Conservation (phyloP, 345 rosid genomes). For the Corchorus olitorius region DNA sequence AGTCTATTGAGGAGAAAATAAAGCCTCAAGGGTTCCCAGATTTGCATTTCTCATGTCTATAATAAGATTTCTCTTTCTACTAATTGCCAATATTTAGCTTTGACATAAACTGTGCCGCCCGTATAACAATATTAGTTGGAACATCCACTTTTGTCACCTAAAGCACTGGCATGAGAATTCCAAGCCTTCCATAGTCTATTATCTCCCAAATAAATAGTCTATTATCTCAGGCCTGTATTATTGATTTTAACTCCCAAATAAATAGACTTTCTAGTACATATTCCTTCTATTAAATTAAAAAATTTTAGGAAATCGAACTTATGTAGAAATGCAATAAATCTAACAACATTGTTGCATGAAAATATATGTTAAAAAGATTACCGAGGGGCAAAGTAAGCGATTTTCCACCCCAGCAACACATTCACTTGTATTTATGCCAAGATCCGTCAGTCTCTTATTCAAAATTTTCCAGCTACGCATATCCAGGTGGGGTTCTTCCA, state of each 20-base stretch:
- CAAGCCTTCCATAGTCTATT: neutral
- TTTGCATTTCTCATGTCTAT: neutral
- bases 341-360: neutral
- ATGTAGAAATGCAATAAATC: neutral
- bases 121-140: neutral
- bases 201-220: neutral
- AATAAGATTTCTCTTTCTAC: neutral
- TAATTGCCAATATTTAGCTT: neutral
- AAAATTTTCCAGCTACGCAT: conserved; percentile 34
- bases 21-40: neutral
- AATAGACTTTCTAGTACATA: neutral
- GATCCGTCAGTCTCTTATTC: conserved; percentile 50
- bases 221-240: neutral
- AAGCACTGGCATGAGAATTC: neutral
- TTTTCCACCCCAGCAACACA: conserved; percentile 58
- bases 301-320: neutral
- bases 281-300: neutral
- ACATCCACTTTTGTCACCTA: neutral
- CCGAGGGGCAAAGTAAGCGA: conserved; percentile 68
- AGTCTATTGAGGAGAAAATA: neutral
- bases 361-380: conserved; percentile 27
- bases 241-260: neutral
- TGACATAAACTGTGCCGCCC: neutral
- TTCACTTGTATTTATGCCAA: conserved; percentile 44
- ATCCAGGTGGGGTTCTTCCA: conserved; percentile 24